phyloP scores from a whole-genome alignment of 2,329 filamentous ascomycete genomes.

The Aspergillus pseudoterreus region DNA sequence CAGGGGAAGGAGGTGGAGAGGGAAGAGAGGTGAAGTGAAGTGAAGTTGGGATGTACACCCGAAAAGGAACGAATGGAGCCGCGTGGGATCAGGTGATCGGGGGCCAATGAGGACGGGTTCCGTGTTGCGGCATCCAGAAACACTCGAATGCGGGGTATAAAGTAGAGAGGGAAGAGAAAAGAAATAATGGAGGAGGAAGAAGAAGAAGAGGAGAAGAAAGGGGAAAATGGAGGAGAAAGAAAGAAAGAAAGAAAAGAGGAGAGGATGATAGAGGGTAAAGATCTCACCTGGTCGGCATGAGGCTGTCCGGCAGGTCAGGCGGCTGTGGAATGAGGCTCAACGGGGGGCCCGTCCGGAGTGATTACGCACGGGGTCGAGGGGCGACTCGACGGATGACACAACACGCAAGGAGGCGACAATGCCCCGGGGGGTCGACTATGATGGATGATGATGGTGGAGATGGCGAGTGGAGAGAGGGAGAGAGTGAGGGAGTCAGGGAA shows the following conservation, averaged over 20 bases:
- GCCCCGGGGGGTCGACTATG: too few relatives aligned
- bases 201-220: background rate
- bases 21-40: background rate
- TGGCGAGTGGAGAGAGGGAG: too few relatives aligned
- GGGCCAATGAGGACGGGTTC: background rate
- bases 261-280: constrained; percentile 9
- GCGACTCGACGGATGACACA: constrained; percentile 3
- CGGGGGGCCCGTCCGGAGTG: constrained; percentile 13
- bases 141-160: background rate
- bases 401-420: constrained; percentile 8
- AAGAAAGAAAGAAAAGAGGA: background rate
- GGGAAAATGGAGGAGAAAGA: background rate
- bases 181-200: background rate
- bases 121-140: background rate
- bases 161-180: background rate
- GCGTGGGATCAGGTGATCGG: background rate
- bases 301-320: background rate
- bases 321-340: constrained; percentile 16
- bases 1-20: background rate
- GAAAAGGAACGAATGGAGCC: background rate
- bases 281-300: constrained; percentile 11
- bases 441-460: too few relatives aligned
- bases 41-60: background rate
- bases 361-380: constrained; percentile 1
- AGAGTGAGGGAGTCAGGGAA: constrained; percentile 8